These are phyloP conservation scores for Paecilomyces sp. DNA, from an alignment of 2,329 filamentous ascomycete genomes.

Conservation along the genomic window DNA sequence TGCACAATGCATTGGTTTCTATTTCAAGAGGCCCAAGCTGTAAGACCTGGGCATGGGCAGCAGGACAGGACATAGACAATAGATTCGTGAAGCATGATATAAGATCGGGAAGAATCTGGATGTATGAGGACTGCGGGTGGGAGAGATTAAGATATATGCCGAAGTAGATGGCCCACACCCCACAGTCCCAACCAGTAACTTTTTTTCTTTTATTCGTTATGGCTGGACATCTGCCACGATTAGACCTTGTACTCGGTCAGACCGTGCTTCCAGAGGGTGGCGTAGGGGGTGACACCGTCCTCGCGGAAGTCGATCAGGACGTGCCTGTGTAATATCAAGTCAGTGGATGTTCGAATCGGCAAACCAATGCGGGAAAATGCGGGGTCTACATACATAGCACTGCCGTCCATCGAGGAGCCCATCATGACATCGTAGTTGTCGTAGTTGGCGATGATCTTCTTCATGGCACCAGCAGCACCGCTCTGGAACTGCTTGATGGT, in stretches of 20 bases:
- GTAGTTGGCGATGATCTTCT: conserved; percentile 82
- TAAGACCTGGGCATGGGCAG: neutral
- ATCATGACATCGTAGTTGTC: conserved; percentile 95
- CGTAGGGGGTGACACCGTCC: conserved; percentile 83
- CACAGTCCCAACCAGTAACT: neutral
- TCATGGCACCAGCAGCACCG: conserved; percentile 66
- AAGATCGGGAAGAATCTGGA: neutral
- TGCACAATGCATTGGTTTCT: neutral
- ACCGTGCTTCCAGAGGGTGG: conserved; percentile 94
- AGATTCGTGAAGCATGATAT: neutral
- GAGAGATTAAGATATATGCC: neutral
- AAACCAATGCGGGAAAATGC: neutral
- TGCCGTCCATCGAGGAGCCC: conserved; percentile 85
- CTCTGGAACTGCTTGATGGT: conserved; percentile 73
- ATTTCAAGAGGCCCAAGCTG: neutral
- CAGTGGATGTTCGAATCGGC: neutral
- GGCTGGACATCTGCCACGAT: conserved; percentile 7
- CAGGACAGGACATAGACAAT: neutral
- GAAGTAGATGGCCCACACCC: neutral
- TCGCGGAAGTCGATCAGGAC: conserved; percentile 96
- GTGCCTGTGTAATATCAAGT: conserved; percentile 48
- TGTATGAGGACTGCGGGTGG: neutral
- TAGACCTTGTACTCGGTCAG: conserved; percentile 88
- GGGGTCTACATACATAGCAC: conserved; percentile 69
- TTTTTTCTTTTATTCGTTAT: neutral